Conservation (phyloP, 129 eudicot genomes). For the Tanacetum coccineum region DNA sequence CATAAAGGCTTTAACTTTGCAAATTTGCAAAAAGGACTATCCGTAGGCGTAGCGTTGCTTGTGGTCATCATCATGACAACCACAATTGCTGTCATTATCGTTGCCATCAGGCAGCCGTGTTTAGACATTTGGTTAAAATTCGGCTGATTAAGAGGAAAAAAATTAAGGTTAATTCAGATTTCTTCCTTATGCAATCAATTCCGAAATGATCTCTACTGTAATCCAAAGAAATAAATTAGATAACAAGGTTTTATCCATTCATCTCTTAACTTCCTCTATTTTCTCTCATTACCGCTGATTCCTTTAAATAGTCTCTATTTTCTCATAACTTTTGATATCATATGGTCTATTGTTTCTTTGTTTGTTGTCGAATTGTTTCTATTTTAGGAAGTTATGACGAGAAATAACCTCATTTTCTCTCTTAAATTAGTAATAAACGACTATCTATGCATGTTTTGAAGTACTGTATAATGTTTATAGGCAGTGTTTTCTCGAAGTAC, state of each 20-base stretch:
- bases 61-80: slow-evolving; percentile 20
- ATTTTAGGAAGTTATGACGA: too few species aligned
- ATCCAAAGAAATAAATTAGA: slow-evolving; percentile 21
- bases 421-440: too few species aligned
- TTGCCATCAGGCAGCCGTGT: slow-evolving; percentile 4
- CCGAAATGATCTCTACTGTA: slow-evolving; percentile 15
- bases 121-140: slow-evolving; percentile 14
- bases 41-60: slow-evolving; percentile 16
- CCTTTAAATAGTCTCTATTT: slow-evolving; percentile 9
- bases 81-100: slow-evolving; percentile 14
- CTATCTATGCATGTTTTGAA: too few species aligned
- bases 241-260: slow-evolving; percentile 16
- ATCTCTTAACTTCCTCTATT: slow-evolving; percentile 21
- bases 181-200: slow-evolving; percentile 23
- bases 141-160: slow-evolving; percentile 19
- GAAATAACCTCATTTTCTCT: too few species aligned
- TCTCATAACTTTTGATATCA: not conserved
- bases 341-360: not conserved
- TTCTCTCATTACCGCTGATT: slow-evolving; percentile 26
- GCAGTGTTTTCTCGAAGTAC: too few species aligned
- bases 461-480: too few species aligned
- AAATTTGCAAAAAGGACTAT: slow-evolving; percentile 29
- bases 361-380: too few species aligned
- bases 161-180: slow-evolving; percentile 10
- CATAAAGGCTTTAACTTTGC: slow-evolving; percentile 33